Evolutionary conservation across 2,329 filamentous ascomycete genomes (phyloP).

Genomic region (Dothistroma pini): DNA sequence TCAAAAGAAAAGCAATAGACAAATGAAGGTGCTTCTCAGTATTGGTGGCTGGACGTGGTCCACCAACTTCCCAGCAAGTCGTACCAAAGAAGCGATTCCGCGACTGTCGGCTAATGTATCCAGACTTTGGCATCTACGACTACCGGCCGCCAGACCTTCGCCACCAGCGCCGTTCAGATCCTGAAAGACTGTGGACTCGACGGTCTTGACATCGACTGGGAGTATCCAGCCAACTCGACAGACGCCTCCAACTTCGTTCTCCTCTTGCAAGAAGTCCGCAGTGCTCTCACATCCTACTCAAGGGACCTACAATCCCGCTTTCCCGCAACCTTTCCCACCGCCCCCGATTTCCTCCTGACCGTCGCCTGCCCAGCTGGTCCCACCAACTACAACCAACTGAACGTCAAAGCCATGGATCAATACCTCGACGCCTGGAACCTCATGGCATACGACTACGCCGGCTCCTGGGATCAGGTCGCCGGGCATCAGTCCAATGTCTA

Average conservation of each 20-base stretch:
- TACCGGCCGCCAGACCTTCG: constrained; percentile 62
- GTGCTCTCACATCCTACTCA: constrained; percentile 41
- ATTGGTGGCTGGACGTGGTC: constrained; percentile 82
- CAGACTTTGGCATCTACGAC: constrained; percentile 57
- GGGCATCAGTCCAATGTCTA: constrained; percentile 81
- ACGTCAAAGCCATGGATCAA: constrained; percentile 39
- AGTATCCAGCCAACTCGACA: constrained; percentile 41
- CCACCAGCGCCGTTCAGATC: constrained; percentile 66
- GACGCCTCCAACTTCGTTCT: constrained; percentile 40
- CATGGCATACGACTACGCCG: constrained; percentile 59
- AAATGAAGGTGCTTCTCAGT: constrained; percentile 74
- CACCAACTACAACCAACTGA: constrained; percentile 42
- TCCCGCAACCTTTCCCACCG: constrained; percentile 24
- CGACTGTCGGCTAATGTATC: not conserved
- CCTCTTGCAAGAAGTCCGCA: constrained; percentile 38
- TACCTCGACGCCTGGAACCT: constrained; percentile 49
- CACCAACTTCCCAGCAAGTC: constrained; percentile 62
- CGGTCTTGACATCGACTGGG: constrained; percentile 49
- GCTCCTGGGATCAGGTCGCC: constrained; percentile 68
- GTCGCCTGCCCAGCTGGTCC: constrained; percentile 45
- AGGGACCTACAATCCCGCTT: constrained; percentile 5
- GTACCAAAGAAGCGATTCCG: not conserved
- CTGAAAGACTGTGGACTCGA: constrained; percentile 76
- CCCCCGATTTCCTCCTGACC: constrained; percentile 42
- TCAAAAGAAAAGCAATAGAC: constrained; percentile 70